Conservation (phyloP, 2,329 filamentous ascomycete genomes). For the Arthroderma sp. region DNA sequence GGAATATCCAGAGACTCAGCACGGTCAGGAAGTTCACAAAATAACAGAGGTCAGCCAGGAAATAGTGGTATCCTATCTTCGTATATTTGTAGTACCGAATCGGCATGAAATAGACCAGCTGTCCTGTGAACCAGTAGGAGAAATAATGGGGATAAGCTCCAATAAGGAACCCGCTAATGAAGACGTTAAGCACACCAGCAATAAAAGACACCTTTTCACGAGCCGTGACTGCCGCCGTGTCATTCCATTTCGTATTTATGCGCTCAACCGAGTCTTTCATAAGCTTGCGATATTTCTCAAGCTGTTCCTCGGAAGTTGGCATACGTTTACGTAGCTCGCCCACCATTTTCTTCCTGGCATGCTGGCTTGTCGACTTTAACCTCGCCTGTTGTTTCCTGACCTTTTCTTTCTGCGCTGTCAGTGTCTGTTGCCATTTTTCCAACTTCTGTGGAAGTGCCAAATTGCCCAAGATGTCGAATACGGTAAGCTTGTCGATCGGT, state of each 20-base stretch:
- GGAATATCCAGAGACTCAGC: conserved; percentile 80
- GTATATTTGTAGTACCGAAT: conserved; percentile 87
- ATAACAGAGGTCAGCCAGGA: conserved; percentile 93
- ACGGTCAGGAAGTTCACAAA: conserved; percentile 85
- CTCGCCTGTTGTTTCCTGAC: conserved; percentile 71
- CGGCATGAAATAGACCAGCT: conserved; percentile 92
- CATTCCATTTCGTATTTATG: conserved; percentile 72
- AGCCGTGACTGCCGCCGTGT: conserved; percentile 73
- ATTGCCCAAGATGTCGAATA: conserved; percentile 91
- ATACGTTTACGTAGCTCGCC: conserved; percentile 83
- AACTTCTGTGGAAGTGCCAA: conserved; percentile 77
- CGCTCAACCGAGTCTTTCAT: conserved; percentile 86
- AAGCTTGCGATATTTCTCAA: conserved; percentile 76
- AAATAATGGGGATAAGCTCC: conserved; percentile 76
- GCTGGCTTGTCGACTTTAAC: conserved; percentile 59
- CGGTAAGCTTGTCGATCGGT: conserved; percentile 74
- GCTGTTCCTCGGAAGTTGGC: conserved; percentile 77
- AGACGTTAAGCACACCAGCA: conserved; percentile 90
- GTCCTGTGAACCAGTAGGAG: conserved; percentile 80
- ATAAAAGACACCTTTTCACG: conserved; percentile 96
- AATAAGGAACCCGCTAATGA: conserved; percentile 87
- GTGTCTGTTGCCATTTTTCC: conserved; percentile 74
- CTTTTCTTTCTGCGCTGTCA: conserved; percentile 72
- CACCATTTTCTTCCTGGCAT: conserved; percentile 77
- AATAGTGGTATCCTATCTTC: conserved; percentile 87